Percentiles rank a stretch among this genome's conserved stretches.
Conservation (phyloP, 2,329 filamentous ascomycete species). For the Westerdykella aurantiaca region DNA sequence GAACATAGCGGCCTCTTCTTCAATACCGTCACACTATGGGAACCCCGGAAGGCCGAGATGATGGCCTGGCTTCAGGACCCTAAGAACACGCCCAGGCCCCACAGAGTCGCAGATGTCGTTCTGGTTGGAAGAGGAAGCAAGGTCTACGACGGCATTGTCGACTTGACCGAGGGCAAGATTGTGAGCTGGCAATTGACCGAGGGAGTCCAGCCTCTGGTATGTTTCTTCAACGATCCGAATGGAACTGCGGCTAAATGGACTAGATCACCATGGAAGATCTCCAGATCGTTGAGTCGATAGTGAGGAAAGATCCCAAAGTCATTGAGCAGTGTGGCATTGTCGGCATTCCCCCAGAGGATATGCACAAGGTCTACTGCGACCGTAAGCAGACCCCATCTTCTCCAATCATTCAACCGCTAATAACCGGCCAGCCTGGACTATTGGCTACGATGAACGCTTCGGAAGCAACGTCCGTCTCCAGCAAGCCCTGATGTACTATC, state of each 20-base stretch:
- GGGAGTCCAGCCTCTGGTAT: slow-evolving; percentile 73
- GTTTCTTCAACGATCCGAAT: slow-evolving; percentile 15
- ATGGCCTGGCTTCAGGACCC: slow-evolving; percentile 68
- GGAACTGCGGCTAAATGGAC: slow-evolving; percentile 5
- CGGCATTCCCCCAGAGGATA: slow-evolving; percentile 73
- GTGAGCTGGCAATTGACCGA: slow-evolving; percentile 68
- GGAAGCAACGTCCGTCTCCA: slow-evolving; percentile 74
- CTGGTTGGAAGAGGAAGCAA: slow-evolving; percentile 73
- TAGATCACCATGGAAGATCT: slow-evolving; percentile 90
- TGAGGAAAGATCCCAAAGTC: slow-evolving; percentile 73
- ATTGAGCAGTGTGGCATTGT: slow-evolving; percentile 84
- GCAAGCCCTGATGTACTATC: slow-evolving; percentile 94
- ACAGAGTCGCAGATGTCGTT: slow-evolving; percentile 73
- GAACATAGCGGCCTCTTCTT: slow-evolving; percentile 69
- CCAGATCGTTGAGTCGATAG: slow-evolving; percentile 68
- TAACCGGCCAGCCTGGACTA: slow-evolving; percentile 66
- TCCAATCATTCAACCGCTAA: slow-evolving; percentile 9
- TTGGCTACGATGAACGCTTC: slow-evolving; percentile 87
- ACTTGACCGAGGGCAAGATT: slow-evolving; percentile 62
- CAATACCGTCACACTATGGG: slow-evolving; percentile 78
- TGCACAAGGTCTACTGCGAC: slow-evolving; percentile 95
- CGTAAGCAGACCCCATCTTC: slow-evolving; percentile 48
- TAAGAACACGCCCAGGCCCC: slow-evolving; percentile 55
- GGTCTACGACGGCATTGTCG: slow-evolving; percentile 76
- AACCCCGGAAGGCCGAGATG: slow-evolving; percentile 83